Evolutionary conservation across 2,329 filamentous ascomycete genomes (phyloP), one percentile per base, ranked within the genome.

Genomic region (Pestalotiopsis sp.): DNA sequence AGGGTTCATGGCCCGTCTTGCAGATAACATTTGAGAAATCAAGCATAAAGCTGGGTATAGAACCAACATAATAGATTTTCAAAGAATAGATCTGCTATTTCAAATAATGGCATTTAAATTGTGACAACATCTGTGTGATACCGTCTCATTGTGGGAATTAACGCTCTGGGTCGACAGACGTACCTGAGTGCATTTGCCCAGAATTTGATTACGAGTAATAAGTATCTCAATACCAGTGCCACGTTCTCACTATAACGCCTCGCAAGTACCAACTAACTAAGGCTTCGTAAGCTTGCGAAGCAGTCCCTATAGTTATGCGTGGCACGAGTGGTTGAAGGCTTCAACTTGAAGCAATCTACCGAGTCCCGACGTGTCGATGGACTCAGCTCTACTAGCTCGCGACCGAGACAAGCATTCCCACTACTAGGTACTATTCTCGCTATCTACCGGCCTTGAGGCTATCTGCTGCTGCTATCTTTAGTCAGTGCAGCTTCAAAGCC

Each of bases 11-110:
- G 45, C 38, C 20, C 40, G 31, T 36, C 4, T 65, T 56, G 63
- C 45, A 20, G 63, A 65, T 12, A 65, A 65, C 14, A 65, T 65
- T 31, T 66, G 14, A 57, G 14, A 31, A 12, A n/a, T 41, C 17
- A 31, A 2, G 38, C 27, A 13, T 38, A 13, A 7, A 9, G 23
- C 9, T 13, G 9, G 23, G 57, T 59, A 20, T 17, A 23, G 6
- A 17, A 52, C 20, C 13, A 45, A 52, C 4, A 23, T 9, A 12
- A 23, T 20, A 52, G 17, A 52, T 9, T n/a, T 52, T 9, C 20
- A 9, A n/a, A 52, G 45, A 52, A 52, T 52, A 23, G 20, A n/a
- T 9, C 31, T 36, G 31, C 31, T 36, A 2, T 36, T 9, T 36
- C 6, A 36, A 52, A 20, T 20, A 14, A n/a, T n/a, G 17, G n/a